phyloP scores from a whole-genome alignment of 1,284 basidiomycete genomes.

The Ganoderma boninense region DNA sequence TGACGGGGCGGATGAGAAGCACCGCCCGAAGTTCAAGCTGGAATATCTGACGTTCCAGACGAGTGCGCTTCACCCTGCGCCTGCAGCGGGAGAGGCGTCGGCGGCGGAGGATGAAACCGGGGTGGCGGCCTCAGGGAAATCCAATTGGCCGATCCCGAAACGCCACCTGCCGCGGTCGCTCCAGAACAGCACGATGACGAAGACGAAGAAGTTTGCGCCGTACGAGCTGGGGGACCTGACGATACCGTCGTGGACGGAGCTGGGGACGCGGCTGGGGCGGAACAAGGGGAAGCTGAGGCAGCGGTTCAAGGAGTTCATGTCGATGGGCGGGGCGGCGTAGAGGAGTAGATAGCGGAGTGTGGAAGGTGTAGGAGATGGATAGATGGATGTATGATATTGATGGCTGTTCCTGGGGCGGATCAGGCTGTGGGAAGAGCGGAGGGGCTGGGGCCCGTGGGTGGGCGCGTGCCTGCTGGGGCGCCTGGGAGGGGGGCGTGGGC shows the following conservation, averaged over 20 bases:
- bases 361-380: conserved; percentile 8
- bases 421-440: conserved; percentile 21
- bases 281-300: conserved; percentile 66
- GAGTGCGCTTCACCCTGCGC: conserved; percentile 46
- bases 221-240: conserved; percentile 82
- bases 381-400: conserved; percentile 12
- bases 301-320: conserved; percentile 77
- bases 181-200: conserved; percentile 49
- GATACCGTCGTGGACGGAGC: conserved; percentile 77
- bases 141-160: conserved; percentile 67
- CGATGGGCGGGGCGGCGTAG: conserved; percentile 56
- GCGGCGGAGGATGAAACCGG: conserved; percentile 18
- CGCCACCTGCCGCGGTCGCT: conserved; percentile 69
- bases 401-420: conserved; percentile 28
- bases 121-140: conserved; percentile 27
- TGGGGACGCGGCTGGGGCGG: conserved; percentile 71
- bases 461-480: conserved; percentile 5
- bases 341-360: conserved; percentile 14
- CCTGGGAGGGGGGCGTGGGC: conserved; percentile 1
- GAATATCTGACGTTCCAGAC: conserved; percentile 80
- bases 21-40: conserved; percentile 73
- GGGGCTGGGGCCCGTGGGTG: conserved; percentile 1
- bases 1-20: conserved; percentile 58
- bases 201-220: conserved; percentile 70
- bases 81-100: conserved; percentile 37